Evolutionary conservation across 805 yeast species (phyloP), one percentile per base, ranked within the genome.

Genomic region (Isabelozyma pseudorhagii): DNA sequence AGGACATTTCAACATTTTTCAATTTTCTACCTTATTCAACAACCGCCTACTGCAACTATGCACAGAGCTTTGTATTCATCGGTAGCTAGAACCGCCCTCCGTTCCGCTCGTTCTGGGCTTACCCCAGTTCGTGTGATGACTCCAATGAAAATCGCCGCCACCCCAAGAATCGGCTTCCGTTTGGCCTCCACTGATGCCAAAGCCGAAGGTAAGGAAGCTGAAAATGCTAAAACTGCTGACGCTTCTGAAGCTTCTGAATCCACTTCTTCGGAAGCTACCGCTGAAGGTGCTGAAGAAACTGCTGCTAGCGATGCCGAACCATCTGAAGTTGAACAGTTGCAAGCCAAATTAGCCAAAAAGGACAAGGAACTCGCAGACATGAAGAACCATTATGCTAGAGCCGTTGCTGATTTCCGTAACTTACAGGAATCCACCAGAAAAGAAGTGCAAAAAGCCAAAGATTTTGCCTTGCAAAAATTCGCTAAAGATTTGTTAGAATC

Each of bases 381-480:
- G 73, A 91, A 89, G 69, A 96, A 90, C 68, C 83, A 85, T 59
- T 85, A 87, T 63, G 78, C 89, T 50, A 83, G 96, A 58, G 80
- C 96, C 21, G 80, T 90, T 50, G 97, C 97, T 25, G 97, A 91
- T 68, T 92, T 90, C 84, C 83, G 96, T 61, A 90, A 89, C 71
- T 77, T 91, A 60, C 97, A 91, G 75, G 93, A 88, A 64, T 84
- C 92, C 46, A 89, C 97, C 52, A 87, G 88, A 72, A 80, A 88
- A 59, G 97, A 92, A 66, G 76, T 88, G 49, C 86, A 87, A 71
- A 88, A 88, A 73, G 90, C 97, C 48, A 85, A 79, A 64, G 97
- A 89, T 63, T 91, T 85, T 72, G 97, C 97, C 0, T 77, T 92
- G 56, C 96, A 91, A 69, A 91, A 89, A 69, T 91, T 91, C 66